phyloP scores from a whole-genome alignment of 768 basidiomycete species.

The Rhodotorula toruloides region DNA sequence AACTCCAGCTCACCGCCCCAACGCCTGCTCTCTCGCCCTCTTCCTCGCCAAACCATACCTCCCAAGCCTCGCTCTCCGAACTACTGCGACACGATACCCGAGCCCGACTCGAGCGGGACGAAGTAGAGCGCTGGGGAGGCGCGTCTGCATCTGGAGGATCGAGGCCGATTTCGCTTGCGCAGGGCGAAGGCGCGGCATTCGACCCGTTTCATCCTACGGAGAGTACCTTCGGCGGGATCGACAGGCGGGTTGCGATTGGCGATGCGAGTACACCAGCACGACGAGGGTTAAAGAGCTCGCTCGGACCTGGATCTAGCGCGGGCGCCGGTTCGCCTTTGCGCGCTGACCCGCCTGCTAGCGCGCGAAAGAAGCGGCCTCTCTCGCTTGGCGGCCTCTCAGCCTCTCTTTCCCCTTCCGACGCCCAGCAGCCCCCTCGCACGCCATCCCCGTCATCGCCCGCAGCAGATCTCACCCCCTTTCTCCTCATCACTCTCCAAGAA shows the following conservation, averaged over 20 bases:
- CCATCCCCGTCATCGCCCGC: background rate
- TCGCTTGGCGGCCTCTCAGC: no score
- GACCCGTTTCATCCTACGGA: slow-evolving; percentile 24
- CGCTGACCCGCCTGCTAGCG: no score
- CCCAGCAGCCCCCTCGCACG: background rate
- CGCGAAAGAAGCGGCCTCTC: no score
- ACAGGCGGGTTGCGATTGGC: slow-evolving; percentile 3
- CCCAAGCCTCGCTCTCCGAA: slow-evolving; percentile 8
- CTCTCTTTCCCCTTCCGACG: background rate
- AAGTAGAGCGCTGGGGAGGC: slow-evolving; percentile 5
- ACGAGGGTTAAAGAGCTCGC: no score
- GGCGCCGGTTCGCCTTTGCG: no score
- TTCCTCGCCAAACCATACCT: background rate
- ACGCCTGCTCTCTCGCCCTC: background rate
- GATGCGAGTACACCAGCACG: background rate
- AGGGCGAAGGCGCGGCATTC: no score
- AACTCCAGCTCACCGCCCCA: no score
- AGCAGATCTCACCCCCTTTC: background rate
- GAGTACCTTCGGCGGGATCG: slow-evolving; percentile 23
- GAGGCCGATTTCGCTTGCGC: background rate
- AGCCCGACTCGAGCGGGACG: slow-evolving; percentile 2
- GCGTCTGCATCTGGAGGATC: background rate
- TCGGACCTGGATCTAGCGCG: no score
- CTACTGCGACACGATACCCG: slow-evolving; percentile 7
- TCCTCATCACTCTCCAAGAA: slow-evolving; percentile 15